A percentile compares a stretch with the other conserved stretches of the same genome.
These are phyloP conservation scores for Lipomyces chichibuensis DNA, from an alignment of 805 yeast genomes.

Conservation along the genomic window DNA sequence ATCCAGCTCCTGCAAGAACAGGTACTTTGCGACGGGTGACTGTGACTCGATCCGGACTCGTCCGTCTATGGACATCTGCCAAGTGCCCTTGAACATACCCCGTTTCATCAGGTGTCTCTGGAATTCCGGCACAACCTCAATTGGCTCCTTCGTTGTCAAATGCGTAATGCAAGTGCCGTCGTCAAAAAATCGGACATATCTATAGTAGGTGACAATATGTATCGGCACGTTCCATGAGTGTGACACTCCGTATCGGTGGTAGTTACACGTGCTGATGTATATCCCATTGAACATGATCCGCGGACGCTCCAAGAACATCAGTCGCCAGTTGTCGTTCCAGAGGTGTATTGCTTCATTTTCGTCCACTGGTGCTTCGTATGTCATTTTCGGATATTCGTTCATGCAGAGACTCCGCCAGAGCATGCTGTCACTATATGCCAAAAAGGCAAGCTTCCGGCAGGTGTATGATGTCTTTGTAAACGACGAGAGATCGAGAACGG, in stretches of 20 bases:
- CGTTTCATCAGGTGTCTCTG: conserved; percentile 37
- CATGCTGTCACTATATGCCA: conserved; percentile 36
- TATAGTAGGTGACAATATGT: conserved; percentile 81
- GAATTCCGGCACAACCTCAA: conserved; percentile 61
- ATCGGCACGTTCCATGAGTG: conserved; percentile 73
- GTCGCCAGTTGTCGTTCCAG: conserved; percentile 46
- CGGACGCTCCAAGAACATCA: conserved; percentile 68
- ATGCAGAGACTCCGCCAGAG: conserved; percentile 40
- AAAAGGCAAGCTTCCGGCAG: conserved; percentile 38
- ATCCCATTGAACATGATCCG: conserved; percentile 79
- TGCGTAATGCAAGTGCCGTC: conserved; percentile 76
- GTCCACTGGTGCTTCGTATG: conserved; percentile 35
- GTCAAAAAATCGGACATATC: conserved; percentile 78
- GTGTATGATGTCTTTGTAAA: conserved; percentile 38
- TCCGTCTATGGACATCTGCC: conserved; percentile 33
- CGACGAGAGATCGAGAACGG: conserved; percentile 37
- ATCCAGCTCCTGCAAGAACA: conserved; percentile 36
- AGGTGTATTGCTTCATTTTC: conserved; percentile 25
- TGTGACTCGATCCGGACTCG: conserved; percentile 30
- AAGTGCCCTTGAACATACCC: conserved; percentile 32
- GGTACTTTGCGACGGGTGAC: conserved; percentile 33
- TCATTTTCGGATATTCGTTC: conserved; percentile 37
- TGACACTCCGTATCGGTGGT: conserved; percentile 79
- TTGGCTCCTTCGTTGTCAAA: conserved; percentile 73
- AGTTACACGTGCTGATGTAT: conserved; percentile 82